Base-by-base conservation (phyloP, 2,329 filamentous ascomycete genomes). In the Venturia carpophila region DNA sequence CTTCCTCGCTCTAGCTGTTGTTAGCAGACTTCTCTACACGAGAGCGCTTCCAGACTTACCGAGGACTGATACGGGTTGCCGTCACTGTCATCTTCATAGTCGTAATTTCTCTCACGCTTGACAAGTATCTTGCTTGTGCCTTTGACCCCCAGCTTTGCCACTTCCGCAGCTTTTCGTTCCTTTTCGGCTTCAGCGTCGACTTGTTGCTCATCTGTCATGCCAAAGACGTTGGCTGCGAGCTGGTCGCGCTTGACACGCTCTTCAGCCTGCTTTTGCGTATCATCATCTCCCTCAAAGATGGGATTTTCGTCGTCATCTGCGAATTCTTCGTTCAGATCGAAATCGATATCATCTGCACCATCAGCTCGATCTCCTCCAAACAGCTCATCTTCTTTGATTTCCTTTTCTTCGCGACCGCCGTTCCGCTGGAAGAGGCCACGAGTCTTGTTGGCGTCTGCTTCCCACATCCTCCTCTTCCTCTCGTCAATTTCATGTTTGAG, bases 141-240 rank as follows among this genome's bases (percentile, higher is more conserved):
- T 75, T 93, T 95, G 67, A 91, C 89, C 65, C 89, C 82, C 68
- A 86, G 84, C 74, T 87, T 89, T 67, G 85, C 80, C 67, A 85
- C 82, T 66, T 90, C 83, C 69, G 88, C 87, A 69, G 90, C 88
- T 24, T 85, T 84, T 73, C 88, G 80, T 71, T 86, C 84, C 69
- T 84, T 78, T 70, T 87, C 77, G 70, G 90, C 86, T 68, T 89
- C 84, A 68, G 91, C 82, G 68, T 94, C 87, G 34, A 78, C 73
- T 62, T 79, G 76, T 58, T 75, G 71, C 65, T 80, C 78, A 55
- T 80, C 74, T 58, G 78, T 79, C 15, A 79, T 79, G 71, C 95
- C 89, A 69, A 96, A 96, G 1, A 94, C 79, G 71, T 96, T 96
- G 10, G 93, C 93, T 63, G 87, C 86, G n/a, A 95, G 81, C 74